These are phyloP conservation scores for Auriculariales sp. DNA, from an alignment of 768 basidiomycete species.

Conservation along the genomic window DNA sequence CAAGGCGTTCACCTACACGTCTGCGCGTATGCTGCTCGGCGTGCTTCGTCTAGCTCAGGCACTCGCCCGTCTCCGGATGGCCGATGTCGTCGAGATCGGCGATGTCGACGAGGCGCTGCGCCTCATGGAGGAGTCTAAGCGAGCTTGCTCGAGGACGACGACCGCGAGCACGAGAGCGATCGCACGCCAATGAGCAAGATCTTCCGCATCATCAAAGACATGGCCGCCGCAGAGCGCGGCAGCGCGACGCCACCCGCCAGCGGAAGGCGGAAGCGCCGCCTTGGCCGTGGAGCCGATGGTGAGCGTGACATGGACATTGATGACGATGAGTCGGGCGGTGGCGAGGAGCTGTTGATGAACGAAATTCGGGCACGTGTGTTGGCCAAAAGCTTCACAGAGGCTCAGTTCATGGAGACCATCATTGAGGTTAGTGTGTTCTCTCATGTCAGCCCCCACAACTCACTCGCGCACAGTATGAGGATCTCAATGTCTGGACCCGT, in stretches of 20 bases:
- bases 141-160: slow-evolving; percentile 74
- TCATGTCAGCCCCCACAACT: slow-evolving; percentile 1
- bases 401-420: slow-evolving; percentile 77
- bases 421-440: slow-evolving; percentile 38
- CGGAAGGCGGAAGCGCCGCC: slow-evolving; percentile 26
- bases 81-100: slow-evolving; percentile 59
- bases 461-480: slow-evolving; percentile 56
- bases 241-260: slow-evolving; percentile 19
- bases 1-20: slow-evolving; percentile 87
- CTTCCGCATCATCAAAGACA: slow-evolving; percentile 80
- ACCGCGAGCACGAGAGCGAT: slow-evolving; percentile 55
- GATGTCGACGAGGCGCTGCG: slow-evolving; percentile 96
- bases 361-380: slow-evolving; percentile 80
- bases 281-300: slow-evolving; percentile 57
- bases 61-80: slow-evolving; percentile 79
- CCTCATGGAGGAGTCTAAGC: slow-evolving; percentile 94
- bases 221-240: slow-evolving; percentile 32
- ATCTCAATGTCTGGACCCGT: slow-evolving; percentile 63
- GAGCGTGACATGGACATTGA: slow-evolving; percentile 58
- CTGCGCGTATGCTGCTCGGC: slow-evolving; percentile 88
- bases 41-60: slow-evolving; percentile 91
- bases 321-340: slow-evolving; percentile 41
- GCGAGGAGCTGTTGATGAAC: slow-evolving; percentile 63
- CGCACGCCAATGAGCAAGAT: slow-evolving; percentile 71
- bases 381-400: slow-evolving; percentile 81